phyloP scores from a whole-genome alignment of 2,329 filamentous ascomycete genomes.

The Colletotrichum theobromicola region DNA sequence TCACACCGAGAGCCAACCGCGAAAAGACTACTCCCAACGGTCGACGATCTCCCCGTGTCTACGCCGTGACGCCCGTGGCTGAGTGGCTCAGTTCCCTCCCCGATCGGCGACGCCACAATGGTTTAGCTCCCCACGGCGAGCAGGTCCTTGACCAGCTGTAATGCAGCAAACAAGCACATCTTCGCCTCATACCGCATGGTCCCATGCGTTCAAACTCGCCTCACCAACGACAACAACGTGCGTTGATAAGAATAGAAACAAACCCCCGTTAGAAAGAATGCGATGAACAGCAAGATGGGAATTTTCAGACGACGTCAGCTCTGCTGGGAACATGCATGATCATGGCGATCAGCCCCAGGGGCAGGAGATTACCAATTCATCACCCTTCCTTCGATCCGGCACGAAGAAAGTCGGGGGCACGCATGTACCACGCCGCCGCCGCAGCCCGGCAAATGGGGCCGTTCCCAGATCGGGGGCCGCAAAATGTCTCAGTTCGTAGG shows the following conservation, averaged over 20 bases:
- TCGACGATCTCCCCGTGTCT: background rate
- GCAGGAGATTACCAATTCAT: background rate
- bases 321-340: background rate
- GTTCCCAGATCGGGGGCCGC: conserved; percentile 9
- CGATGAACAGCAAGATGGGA: background rate
- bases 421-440: background rate
- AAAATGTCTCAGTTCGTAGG: conserved; percentile 8
- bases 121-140: background rate
- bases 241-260: background rate
- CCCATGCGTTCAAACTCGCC: background rate
- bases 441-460: conserved; percentile 4
- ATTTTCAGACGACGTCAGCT: background rate
- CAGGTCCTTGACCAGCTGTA: background rate
- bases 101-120: background rate
- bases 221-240: background rate
- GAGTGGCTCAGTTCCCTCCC: background rate
- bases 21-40: background rate
- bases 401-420: background rate
- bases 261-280: background rate
- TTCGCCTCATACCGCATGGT: background rate
- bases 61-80: background rate
- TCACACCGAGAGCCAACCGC: background rate
- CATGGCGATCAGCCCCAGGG: background rate
- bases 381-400: background rate
- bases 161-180: background rate